Evolutionary conservation across 495 filamentous ascomycete genomes (phyloP), one percentile per base, ranked within the genome.

Genomic region (Acidiella bohemica): DNA sequence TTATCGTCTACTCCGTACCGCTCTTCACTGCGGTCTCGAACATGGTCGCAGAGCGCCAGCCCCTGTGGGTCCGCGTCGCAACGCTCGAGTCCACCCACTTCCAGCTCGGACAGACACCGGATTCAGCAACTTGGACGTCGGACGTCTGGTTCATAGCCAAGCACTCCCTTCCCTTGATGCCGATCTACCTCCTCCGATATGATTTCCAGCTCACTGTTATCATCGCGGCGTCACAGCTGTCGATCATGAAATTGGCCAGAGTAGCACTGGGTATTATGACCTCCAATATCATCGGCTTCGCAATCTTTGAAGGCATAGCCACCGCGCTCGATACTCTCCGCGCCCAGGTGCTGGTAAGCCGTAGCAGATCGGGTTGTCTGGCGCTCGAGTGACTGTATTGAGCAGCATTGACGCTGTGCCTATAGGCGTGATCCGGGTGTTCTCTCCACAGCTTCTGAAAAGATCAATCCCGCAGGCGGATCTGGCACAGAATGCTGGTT

Each of bases 271-370:
- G 47, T 0, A 49, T 32, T 10, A 57, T 46, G 37, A 53, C 49
- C 5, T 44, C 43, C 0, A 55, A 53, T 39, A 55, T 57, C 31
- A 55, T 50, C 2, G 54, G 54, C 13, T 53, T 31, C 17, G 54
- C 53, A 10, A 32, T 55, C 16, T 55, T 24, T 28, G 43, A 55
- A 32, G 53, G 54, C 18, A 28, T 57, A n/a, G 48, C 54, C 5
- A 57, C 54, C 0, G 32, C 27, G n/a, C 33, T 57, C 2, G 54
- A 57, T 34, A 57, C 54, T 0, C 29, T 57, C 10, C 55, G 53
- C 39, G 41, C 54, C 8, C 54, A 57, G 32, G 53, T 53, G 40
- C 44, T 16, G 53, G 53, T 13, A 34, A 42, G 4, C 40, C 42
- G 29, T 35, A 47, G 28, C 39, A 44, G 11, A 49, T 57, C 24